A percentile compares a stretch with the other conserved stretches of the same genome.
Conservation (phyloP, 306 rosid genomes). For the Vachellia collinsii region DNA sequence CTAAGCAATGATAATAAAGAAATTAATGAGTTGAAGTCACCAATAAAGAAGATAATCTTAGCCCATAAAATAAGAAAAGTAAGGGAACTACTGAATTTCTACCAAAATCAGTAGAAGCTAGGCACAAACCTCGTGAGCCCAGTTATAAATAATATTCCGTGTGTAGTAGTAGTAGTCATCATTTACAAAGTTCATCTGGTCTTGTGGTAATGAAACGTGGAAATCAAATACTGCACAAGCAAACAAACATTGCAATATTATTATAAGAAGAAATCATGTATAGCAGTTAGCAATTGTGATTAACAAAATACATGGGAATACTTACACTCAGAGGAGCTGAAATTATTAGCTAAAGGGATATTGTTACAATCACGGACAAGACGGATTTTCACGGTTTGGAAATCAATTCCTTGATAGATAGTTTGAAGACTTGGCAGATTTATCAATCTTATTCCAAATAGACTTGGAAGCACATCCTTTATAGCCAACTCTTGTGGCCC, state of each 20-base stretch:
- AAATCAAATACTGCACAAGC: not conserved
- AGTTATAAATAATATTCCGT: too few relatives aligned
- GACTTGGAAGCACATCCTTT: not conserved
- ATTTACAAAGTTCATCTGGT: too few relatives aligned
- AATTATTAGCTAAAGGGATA: not conserved
- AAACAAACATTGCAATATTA: not conserved
- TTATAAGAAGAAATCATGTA: not conserved
- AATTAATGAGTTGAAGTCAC: too few relatives aligned
- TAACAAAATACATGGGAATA: not conserved
- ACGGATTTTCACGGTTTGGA: not conserved
- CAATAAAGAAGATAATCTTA: too few relatives aligned
- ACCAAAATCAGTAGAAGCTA: too few relatives aligned
- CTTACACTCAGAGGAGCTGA: not conserved
- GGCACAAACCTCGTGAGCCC: too few relatives aligned
- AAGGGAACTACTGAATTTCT: too few relatives aligned
- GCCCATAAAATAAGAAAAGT: too few relatives aligned
- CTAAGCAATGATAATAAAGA: too few relatives aligned
- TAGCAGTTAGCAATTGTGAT: not conserved
- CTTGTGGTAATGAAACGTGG: too few relatives aligned
- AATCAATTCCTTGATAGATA: constrained; percentile 5
- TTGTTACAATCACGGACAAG: constrained; percentile 13
- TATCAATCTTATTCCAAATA: not conserved
- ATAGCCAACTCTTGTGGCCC: not conserved
- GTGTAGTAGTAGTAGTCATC: too few relatives aligned
- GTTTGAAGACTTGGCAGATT: not conserved